Base-by-base conservation (phyloP, 225 moss, liverwort and hornwort species). In the Rhytidiadelphus loreus region DNA sequence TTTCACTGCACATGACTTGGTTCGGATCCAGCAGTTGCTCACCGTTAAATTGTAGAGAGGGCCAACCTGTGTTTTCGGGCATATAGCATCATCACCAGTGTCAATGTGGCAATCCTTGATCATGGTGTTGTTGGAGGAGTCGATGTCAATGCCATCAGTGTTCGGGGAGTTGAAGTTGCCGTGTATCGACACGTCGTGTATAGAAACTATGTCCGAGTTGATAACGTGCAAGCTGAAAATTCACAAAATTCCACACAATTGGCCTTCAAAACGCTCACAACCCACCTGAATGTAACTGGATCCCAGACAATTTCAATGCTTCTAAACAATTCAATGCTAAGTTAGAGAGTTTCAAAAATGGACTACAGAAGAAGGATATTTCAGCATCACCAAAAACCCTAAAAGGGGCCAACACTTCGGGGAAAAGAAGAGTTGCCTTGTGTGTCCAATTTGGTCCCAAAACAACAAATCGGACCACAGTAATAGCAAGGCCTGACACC, bases 121-220 rank as follows among this genome's bases (percentile, higher is more conserved):
- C 76, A 93, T 58, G 8, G 98, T 98, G 91, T 97, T 97, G 91
- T 97, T 98, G 84, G 95, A 97, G 78, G 95, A 92, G n/a, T 97
- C 94, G 46, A 98, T 96, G 91, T 98, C 98, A 64, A 98, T 98
- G 76, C 96, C 98, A 86, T 98, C 97, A 44, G 93, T 98, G 92
- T 97, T 97, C 29, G 98, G 98, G 44, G 93, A 91, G 76, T 98
- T 97, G 86, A 98, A 97, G 80, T 96, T 93, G 44, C 97, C 97
- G 48, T 89, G 90, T n/a, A 97, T 97, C 22, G 82, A 88, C 26
- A 98, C 92, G 39, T 95, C 82, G 78, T 95, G 95, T 39, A 98
- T 92, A 7, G 89, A 87, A 61, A 97, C 93, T 19, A 81, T 37
- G 52, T 91, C 88, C n/a, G 95, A 96, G 43, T 89, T 91, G 16